Evolutionary conservation across 78 protist species (phyloP), one percentile per base, ranked within the genome.

Genomic region (Cyanophora paradoxa): DNA sequence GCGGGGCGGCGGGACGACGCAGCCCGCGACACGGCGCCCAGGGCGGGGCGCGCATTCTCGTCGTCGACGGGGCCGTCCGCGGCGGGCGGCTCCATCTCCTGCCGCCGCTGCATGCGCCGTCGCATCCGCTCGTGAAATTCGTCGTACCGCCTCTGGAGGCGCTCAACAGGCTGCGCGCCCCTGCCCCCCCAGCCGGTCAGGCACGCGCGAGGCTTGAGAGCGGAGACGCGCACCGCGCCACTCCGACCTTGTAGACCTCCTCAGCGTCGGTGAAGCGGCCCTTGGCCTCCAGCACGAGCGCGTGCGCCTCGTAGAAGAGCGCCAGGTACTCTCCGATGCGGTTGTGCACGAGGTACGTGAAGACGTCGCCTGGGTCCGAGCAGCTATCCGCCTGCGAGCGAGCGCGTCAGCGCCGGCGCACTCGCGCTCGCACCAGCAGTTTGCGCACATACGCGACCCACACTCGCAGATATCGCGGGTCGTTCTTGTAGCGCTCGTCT

Each of bases 381-480:
- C 42, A 20, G 20, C 37, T 68, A 61, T 68, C 74, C 22, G 31
- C 20, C 52, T 44, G 52, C n/a, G n/a, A n/a, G n/a, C n/a, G n/a
- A n/a, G n/a, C n/a, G n/a, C n/a, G 52, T 44, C 52, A 44, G 52
- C 13, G 52, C 13, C 10, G 13, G 52, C 52, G 10, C 52, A 13
- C 10, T 44, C 13, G n/a, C 10, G 10, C 52, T 16, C 13, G 52
- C 52, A 44, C 10, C 52, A 44, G 13, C n/a, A 44, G 13, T 44
- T 44, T 44, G n/a, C n/a, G n/a, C n/a, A 44, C 52, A 28, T 68
- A 70, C 19, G 34, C 34, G 64, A 70, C 14, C 76, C 76, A 70
- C 52, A 70, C 28, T 7, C 64, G 54, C 34, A 70, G 30, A 52
- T 70, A 70, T 17, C 76, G 62, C 30, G 76, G 76, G 64, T 70